Conservation (phyloP, 306 rosid genomes). For the Morella rubra region DNA sequence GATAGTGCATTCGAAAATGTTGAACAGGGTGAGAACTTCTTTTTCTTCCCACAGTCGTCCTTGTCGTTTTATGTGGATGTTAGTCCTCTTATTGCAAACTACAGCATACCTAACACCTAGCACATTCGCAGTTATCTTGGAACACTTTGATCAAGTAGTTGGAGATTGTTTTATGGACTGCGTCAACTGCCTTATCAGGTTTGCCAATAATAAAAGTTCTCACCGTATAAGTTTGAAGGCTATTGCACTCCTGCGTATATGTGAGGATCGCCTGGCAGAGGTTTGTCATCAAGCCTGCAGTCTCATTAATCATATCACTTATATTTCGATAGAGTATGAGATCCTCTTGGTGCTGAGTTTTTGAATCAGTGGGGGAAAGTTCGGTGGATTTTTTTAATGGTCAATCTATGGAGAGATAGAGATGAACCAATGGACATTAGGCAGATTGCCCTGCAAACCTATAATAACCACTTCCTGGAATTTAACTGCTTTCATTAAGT, state of each 20-base stretch:
- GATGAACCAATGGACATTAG: not conserved
- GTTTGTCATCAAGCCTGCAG: conserved; percentile 50
- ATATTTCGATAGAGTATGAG: not conserved
- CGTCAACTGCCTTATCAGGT: conserved; percentile 97
- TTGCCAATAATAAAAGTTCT: conserved; percentile 88
- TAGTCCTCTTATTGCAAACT: conserved; percentile 6
- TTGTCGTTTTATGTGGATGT: conserved; percentile 23
- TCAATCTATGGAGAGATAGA: not conserved
- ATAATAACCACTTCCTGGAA: not conserved
- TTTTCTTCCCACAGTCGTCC: conserved; percentile 8
- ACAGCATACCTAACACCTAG: conserved; percentile 46
- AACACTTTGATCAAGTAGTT: conserved; percentile 98
- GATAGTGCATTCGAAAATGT: conserved; percentile 99
- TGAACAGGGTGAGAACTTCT: conserved; percentile 76
- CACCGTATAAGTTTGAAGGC: conserved; percentile 99
- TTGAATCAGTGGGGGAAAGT: not conserved
- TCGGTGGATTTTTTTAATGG: not conserved
- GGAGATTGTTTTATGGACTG: conserved; percentile 99
- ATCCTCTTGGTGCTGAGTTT: conserved; percentile 6
- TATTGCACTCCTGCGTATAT: conserved; percentile 96
- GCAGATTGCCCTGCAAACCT: not conserved
- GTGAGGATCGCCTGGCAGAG: conserved; percentile 99
- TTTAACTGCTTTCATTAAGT: not conserved
- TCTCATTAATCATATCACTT: conserved; percentile 23
- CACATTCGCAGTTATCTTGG: conserved; percentile 89